These are phyloP conservation scores for Phytophthora meadii DNA, from an alignment of 352 stramenopile species.

Conservation along the genomic window DNA sequence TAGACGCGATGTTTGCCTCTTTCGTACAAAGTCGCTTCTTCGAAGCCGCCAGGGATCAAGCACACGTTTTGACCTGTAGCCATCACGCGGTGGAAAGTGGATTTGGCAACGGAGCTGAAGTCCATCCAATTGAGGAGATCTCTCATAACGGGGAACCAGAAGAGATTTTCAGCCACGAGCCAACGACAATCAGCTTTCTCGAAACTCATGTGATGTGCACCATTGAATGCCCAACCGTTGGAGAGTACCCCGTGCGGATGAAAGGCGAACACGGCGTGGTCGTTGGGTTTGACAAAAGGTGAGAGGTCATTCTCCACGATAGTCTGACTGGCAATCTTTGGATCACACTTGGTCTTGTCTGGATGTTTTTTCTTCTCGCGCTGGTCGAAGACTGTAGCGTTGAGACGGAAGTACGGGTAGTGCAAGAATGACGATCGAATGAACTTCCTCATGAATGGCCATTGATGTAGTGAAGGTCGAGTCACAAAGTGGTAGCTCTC, in stretches of 20 bases:
- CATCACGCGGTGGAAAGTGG: constrained; percentile 57
- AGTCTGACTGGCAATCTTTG: constrained; percentile 4
- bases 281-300: constrained; percentile 18
- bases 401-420: constrained; percentile 59
- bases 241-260: constrained; percentile 74
- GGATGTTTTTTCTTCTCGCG: constrained; percentile 13
- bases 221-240: constrained; percentile 58
- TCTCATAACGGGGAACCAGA: constrained; percentile 62
- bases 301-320: constrained; percentile 19
- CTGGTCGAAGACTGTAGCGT: constrained; percentile 50
- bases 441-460: constrained; percentile 46
- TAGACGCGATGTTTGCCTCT: constrained; percentile 88
- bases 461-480: constrained; percentile 35
- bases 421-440: constrained; percentile 52
- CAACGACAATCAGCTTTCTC: constrained; percentile 51
- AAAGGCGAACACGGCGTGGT: constrained; percentile 45
- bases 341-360: background rate
- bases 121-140: constrained; percentile 69
- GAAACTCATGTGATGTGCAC: constrained; percentile 57
- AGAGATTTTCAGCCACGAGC: constrained; percentile 75
- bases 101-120: constrained; percentile 53
- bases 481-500: constrained; percentile 47
- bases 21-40: constrained; percentile 92
- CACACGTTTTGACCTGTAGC: constrained; percentile 57
- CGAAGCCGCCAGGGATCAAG: constrained; percentile 92